Evolutionary conservation across 257 asterid genomes (phyloP), one percentile per base, ranked within the genome.

Genomic region (Lantana camara): DNA sequence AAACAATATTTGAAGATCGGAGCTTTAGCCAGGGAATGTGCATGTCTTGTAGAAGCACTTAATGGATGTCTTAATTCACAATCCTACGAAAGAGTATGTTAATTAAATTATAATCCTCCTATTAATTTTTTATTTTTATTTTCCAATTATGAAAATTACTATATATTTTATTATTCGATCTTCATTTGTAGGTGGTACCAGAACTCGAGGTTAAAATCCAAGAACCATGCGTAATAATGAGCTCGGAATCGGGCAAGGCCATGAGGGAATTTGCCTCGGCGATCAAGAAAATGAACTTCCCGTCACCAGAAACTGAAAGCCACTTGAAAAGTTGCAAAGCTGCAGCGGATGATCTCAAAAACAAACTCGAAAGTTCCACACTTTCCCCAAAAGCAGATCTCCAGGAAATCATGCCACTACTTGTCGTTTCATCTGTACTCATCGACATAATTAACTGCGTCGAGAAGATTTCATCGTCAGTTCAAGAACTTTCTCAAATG

Each of bases 1-100:
- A 79, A 80, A 52, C 86, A 80, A 17, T 88, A 90, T 63, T 78
- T 80, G 77, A 88, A 80, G 58, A 62, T 85, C 11, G 91, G 97
- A 11, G 79, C 27, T 21, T 68, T 81, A 3, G 64, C 67, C 8
- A 76, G 96, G 61, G 87, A 83, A 73, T 88, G 97, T 53, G 96
- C 96, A 13, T 85, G 77, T 77, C 83, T 77, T 19, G 66, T 90
- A 35, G 80, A 90, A 64, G 72, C 88, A 20, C 95, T 90, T n/a
- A 58, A 37, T 21, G 48, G 71, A n/a, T 73, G 48, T 63, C 57
- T 62, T 10, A 66, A 68, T 19, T 53, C 83, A 1, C 49, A 65
- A 24, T 65, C 70, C n/a, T 73, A 74, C 72, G 73, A 69, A 77
- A 60, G 16, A 46, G 57, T 69, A 51, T 7, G 12, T n/a, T n/a